These are phyloP conservation scores for Alternaria alternata DNA, from an alignment of 2,329 filamentous ascomycete species.

Conservation along the genomic window DNA sequence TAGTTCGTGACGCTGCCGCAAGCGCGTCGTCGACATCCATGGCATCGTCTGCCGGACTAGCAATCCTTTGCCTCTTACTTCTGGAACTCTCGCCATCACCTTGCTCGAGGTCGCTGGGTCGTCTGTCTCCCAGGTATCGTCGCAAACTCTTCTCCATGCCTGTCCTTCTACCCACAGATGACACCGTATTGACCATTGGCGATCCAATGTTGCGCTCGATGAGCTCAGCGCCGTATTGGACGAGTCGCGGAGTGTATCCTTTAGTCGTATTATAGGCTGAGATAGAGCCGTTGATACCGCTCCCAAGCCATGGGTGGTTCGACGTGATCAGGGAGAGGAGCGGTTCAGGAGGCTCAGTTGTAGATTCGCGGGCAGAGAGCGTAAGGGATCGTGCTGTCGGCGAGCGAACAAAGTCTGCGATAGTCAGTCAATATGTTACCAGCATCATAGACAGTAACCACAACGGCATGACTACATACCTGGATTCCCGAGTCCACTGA, in stretches of 20 bases:
- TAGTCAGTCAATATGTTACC: conserved; percentile 21
- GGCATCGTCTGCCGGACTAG: conserved; percentile 46
- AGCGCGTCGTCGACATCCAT: conserved; percentile 60
- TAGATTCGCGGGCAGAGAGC: conserved; percentile 44
- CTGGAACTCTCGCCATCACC: conserved; percentile 45
- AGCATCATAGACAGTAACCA: background rate
- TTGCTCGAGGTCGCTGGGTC: conserved; percentile 61
- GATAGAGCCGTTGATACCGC: conserved; percentile 82
- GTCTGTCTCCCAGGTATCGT: conserved; percentile 73
- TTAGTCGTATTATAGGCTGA: conserved; percentile 88
- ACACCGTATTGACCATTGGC: conserved; percentile 85
- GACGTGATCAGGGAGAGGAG: conserved; percentile 86
- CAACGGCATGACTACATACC: conserved; percentile 46
- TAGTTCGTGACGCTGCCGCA: conserved; percentile 37
- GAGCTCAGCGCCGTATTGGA: conserved; percentile 85
- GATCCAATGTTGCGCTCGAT: conserved; percentile 85
- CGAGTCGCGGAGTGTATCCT: conserved; percentile 87
- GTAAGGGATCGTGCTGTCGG: conserved; percentile 45
- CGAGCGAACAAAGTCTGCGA: conserved; percentile 55
- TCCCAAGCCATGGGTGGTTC: conserved; percentile 84
- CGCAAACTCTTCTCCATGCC: conserved; percentile 87
- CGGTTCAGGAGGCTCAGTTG: conserved; percentile 71
- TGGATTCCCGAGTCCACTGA: conserved; percentile 59
- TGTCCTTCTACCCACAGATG: conserved; percentile 81
- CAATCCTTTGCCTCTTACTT: conserved; percentile 56